Percentiles rank a stretch among this genome's conserved stretches.
Evolutionary conservation across 73 alveolate species (phyloP).

Genomic region (Paramecium octaurelia): DNA sequence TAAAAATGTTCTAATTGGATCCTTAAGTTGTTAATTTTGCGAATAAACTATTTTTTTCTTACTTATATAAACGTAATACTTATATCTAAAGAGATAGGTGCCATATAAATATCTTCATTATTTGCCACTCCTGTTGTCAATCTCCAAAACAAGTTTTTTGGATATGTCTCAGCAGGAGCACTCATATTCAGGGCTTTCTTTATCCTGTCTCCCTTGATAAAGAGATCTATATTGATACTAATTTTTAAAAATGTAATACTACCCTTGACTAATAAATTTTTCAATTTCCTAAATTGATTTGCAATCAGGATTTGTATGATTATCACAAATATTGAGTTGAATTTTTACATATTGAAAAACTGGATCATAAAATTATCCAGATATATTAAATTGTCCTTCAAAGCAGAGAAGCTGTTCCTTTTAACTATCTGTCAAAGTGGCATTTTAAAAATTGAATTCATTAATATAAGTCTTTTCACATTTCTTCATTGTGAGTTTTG

Average conservation of each 20-base stretch:
- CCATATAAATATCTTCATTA: constrained; percentile 1
- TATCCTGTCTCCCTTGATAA: background rate
- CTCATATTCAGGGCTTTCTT: background rate
- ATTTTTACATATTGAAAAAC: background rate
- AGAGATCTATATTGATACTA: background rate
- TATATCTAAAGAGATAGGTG: background rate
- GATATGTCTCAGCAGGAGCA: background rate
- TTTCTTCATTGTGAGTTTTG: background rate
- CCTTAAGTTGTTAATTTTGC: background rate
- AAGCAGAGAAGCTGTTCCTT: background rate
- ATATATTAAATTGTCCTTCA: background rate
- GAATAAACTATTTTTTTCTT: background rate
- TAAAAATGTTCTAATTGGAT: background rate
- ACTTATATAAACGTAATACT: background rate
- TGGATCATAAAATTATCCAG: background rate
- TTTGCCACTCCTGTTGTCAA: background rate
- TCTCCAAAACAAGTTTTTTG: background rate
- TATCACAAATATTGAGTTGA: background rate
- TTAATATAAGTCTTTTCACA: background rate
- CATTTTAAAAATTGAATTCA: background rate
- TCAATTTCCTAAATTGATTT: background rate
- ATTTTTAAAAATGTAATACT: background rate
- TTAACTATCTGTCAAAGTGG: background rate
- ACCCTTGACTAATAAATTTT: background rate
- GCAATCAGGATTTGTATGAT: background rate